These are phyloP conservation scores for Peribolospora baueri DNA, from an alignment of 768 basidiomycete species.

Conservation along the genomic window DNA sequence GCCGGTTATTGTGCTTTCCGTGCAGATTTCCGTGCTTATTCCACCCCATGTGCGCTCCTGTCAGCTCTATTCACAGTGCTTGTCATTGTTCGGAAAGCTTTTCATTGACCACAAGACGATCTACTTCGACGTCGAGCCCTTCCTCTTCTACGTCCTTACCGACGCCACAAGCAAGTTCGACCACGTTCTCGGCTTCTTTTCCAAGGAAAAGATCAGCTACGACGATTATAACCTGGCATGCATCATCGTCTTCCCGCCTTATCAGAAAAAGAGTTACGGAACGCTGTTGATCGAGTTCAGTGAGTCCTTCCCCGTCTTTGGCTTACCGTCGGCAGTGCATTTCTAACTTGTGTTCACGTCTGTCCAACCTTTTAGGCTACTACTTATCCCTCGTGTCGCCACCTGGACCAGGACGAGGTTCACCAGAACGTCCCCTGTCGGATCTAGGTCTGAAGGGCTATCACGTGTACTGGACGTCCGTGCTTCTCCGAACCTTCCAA, in stretches of 20 bases:
- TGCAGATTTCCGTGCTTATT: background rate
- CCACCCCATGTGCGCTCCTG: background rate
- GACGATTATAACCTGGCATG: conserved; percentile 95
- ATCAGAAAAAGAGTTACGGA: conserved; percentile 68
- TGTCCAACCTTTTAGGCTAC: conserved; percentile 36
- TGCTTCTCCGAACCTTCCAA: conserved; percentile 63
- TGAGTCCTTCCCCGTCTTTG: conserved; percentile 22
- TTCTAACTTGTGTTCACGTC: background rate
- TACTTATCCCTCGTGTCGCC: conserved; percentile 37
- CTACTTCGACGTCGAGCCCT: conserved; percentile 53
- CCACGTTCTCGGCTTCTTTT: conserved; percentile 55
- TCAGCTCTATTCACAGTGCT: conserved; percentile 86
- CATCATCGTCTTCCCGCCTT: conserved; percentile 84
- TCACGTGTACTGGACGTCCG: conserved; percentile 56
- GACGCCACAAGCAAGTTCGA: conserved; percentile 56
- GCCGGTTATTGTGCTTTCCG: conserved; percentile 7
- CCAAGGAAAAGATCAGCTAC: conserved; percentile 84
- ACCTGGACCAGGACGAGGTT: conserved; percentile 35
- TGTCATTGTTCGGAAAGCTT: conserved; percentile 88
- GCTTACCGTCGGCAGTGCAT: background rate
- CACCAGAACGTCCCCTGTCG: conserved; percentile 81
- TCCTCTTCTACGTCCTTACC: conserved; percentile 78
- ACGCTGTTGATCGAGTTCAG: conserved; percentile 97
- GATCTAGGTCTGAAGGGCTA: conserved; percentile 80
- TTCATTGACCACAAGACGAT: conserved; percentile 96